These are phyloP conservation scores for Pythium pyrilobum DNA, from an alignment of 352 stramenopile species.

Conservation along the genomic window DNA sequence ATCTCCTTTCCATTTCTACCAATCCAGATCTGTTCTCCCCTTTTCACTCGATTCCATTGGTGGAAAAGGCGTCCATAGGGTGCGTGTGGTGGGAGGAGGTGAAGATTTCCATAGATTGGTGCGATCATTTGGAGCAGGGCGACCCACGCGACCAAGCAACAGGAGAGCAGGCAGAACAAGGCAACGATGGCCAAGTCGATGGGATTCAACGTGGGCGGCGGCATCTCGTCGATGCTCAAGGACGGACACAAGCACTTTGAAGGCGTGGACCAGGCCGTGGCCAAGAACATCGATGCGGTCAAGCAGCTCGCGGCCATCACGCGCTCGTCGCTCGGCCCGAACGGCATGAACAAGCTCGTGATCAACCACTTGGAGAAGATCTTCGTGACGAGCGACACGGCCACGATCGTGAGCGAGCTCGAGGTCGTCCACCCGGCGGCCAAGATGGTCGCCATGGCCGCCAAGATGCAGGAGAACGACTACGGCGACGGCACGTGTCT, in stretches of 20 bases:
- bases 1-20: constrained; percentile 1
- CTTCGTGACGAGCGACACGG: constrained; percentile 98
- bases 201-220: constrained; percentile 94
- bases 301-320: constrained; percentile 98
- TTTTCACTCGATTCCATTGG: constrained; percentile 8
- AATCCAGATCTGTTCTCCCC: background rate
- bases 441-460: constrained; percentile 97
- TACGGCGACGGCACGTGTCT: constrained; percentile 96
- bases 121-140: constrained; percentile 13
- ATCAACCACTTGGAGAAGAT: constrained; percentile 99
- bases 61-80: background rate
- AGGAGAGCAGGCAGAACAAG: background rate
- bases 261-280: constrained; percentile 93
- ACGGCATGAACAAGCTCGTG: constrained; percentile 99
- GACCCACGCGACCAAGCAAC: background rate
- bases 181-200: constrained; percentile 89
- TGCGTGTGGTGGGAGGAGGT: constrained; percentile 22
- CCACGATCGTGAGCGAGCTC: constrained; percentile 98
- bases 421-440: constrained; percentile 98
- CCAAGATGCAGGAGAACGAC: constrained; percentile 98
- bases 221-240: constrained; percentile 97
- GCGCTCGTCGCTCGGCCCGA: constrained; percentile 96
- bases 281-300: constrained; percentile 98
- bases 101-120: constrained; percentile 29
- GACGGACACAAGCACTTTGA: constrained; percentile 96